Percentiles rank a stretch among this genome's conserved stretches.
Evolutionary conservation across 108 stramenopile species (phyloP).

Genomic region (Cyclotella sp.): DNA sequence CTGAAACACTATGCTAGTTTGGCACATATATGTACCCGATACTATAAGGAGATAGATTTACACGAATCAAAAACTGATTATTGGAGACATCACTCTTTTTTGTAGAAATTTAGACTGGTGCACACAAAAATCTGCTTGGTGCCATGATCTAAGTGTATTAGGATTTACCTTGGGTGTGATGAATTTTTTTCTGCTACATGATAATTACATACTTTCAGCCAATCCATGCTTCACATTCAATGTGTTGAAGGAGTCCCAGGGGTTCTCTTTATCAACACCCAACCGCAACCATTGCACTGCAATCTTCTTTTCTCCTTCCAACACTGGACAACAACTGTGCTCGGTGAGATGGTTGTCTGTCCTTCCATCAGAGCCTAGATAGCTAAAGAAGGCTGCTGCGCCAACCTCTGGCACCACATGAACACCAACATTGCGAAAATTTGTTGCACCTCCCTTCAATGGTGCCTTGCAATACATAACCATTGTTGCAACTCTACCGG

Average conservation of each 20-base stretch:
- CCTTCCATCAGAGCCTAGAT: slow-evolving; percentile 69
- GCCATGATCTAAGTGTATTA: too few relatives aligned
- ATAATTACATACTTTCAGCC: slow-evolving; percentile 1
- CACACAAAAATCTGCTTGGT: too few relatives aligned
- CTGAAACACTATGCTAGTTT: too few relatives aligned
- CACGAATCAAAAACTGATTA: too few relatives aligned
- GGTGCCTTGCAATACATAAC: slow-evolving; percentile 92
- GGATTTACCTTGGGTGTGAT: background rate
- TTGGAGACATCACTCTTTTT: too few relatives aligned
- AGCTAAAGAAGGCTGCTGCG: slow-evolving; percentile 84
- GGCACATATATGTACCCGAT: too few relatives aligned
- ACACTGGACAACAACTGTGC: slow-evolving; percentile 90
- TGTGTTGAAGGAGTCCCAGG: slow-evolving; percentile 86
- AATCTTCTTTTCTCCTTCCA: slow-evolving; percentile 87
- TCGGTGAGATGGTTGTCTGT: slow-evolving; percentile 81
- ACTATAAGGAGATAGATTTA: too few relatives aligned
- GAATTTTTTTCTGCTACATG: background rate
- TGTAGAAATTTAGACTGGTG: too few relatives aligned
- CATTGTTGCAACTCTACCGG: slow-evolving; percentile 90
- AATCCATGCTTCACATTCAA: slow-evolving; percentile 16
- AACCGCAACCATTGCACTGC: slow-evolving; percentile 89
- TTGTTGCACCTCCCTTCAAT: slow-evolving; percentile 82
- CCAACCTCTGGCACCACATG: slow-evolving; percentile 79
- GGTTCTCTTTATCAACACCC: slow-evolving; percentile 78
- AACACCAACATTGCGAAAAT: slow-evolving; percentile 81